A percentile compares a stretch with the other conserved stretches of the same genome.
Evolutionary conservation across 208 protist species (phyloP).

Genomic region (Leishmania amazonensis): DNA sequence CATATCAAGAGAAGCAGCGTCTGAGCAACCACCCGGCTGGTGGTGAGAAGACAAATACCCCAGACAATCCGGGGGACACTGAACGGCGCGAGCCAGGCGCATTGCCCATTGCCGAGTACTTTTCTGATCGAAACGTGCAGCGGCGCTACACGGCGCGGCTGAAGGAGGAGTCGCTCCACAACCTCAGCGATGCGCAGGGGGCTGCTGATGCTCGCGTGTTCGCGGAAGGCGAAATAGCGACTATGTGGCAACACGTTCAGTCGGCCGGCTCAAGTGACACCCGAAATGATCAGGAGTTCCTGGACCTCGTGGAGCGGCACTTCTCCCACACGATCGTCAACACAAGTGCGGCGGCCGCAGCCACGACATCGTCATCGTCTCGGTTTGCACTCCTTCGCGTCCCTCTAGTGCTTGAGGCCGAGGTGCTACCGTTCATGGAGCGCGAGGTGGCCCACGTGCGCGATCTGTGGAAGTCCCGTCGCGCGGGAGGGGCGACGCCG

Average conservation of each 20-base stretch:
- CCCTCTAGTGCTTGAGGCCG: constrained; percentile 17
- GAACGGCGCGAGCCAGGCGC: too few relatives aligned
- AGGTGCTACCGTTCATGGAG: constrained; percentile 18
- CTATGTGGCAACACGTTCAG: constrained; percentile 12
- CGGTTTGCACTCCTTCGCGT: constrained; percentile 9
- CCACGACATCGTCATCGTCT: neutral
- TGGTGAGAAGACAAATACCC: neutral
- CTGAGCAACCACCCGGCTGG: neutral
- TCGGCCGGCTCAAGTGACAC: neutral
- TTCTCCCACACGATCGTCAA: constrained; percentile 26
- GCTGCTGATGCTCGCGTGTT: neutral
- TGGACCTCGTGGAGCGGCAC: constrained; percentile 26
- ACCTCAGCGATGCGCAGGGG: constrained; percentile 4
- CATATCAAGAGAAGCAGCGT: constrained; percentile 15
- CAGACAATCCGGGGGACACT: neutral
- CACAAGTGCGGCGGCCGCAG: neutral
- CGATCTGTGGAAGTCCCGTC: constrained; percentile 3
- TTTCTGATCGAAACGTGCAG: constrained; percentile 24
- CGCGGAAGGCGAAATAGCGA: constrained; percentile 6
- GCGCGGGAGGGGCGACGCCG: neutral
- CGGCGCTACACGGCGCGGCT: constrained; percentile 1
- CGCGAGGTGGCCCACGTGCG: constrained; percentile 17
- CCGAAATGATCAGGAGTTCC: constrained; percentile 12
- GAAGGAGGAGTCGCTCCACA: constrained; percentile 10
- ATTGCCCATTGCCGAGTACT: constrained; percentile 5